Conservation (phyloP, 108 stramenopile species). For the Fragilaria crotonensis region DNA sequence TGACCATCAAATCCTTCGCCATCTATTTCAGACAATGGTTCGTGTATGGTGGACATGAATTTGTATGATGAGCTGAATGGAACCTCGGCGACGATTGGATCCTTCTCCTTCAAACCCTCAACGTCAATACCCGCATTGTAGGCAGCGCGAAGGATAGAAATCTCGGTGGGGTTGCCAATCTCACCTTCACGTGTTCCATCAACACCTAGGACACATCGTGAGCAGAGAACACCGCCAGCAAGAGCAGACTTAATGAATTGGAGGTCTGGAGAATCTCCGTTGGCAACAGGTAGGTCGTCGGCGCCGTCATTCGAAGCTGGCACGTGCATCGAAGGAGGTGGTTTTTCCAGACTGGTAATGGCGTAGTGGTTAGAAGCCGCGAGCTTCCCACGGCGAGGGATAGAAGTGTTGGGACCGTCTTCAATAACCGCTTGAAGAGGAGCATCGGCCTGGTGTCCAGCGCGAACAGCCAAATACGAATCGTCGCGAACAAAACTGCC, state of each 20-base stretch:
- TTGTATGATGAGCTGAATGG: conserved; percentile 81
- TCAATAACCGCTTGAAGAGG: neutral
- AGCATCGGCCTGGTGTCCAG: conserved; percentile 15
- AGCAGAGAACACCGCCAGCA: conserved; percentile 73
- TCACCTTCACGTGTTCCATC: conserved; percentile 53
- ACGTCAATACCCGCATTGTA: conserved; percentile 47
- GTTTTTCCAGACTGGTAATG: neutral
- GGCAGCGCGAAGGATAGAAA: conserved; percentile 59
- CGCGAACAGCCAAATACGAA: conserved; percentile 41
- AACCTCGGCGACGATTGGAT: conserved; percentile 53
- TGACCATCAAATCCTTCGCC: conserved; percentile 19
- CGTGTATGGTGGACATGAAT: conserved; percentile 83
- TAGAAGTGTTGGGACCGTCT: neutral
- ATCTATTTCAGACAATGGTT: conserved; percentile 14
- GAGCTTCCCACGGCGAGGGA: neutral
- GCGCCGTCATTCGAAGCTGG: too few relatives aligned
- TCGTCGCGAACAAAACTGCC: conserved; percentile 61
- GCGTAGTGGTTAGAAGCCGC: too few relatives aligned
- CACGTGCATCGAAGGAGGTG: neutral
- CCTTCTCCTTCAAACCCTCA: conserved; percentile 26
- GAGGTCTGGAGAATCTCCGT: conserved; percentile 46
- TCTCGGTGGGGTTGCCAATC: conserved; percentile 65
- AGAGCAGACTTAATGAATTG: conserved; percentile 52
- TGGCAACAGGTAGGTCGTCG: too few relatives aligned
- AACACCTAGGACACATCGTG: conserved; percentile 68